Conservation (phyloP, 192 early-diverging fungal genomes). For the Cetraspora pellucida region DNA sequence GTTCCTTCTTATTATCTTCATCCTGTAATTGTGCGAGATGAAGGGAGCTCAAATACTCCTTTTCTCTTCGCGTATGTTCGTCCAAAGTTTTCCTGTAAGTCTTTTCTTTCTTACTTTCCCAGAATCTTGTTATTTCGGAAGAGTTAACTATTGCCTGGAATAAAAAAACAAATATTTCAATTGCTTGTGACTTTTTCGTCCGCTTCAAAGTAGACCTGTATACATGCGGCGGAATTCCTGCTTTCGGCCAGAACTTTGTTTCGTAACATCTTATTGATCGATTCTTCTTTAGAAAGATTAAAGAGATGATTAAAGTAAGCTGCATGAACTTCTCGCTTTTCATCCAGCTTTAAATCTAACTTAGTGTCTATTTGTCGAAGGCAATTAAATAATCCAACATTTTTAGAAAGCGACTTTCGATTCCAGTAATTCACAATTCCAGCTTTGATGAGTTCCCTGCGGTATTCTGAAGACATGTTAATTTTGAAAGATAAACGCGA, state of each 20-base stretch:
- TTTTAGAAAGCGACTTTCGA: constrained; percentile 3
- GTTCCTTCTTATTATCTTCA: not conserved
- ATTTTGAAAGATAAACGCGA: no score
- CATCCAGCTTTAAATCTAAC: not conserved
- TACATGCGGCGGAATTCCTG: not conserved
- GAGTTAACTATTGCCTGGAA: not conserved
- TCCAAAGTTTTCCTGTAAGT: constrained; percentile 10
- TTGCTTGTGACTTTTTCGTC: constrained; percentile 15
- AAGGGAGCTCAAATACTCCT: constrained; percentile 20
- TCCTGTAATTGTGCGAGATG: constrained; percentile 22
- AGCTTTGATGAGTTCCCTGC: not conserved
- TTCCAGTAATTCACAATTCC: not conserved
- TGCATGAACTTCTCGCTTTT: not conserved
- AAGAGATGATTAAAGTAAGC: not conserved
- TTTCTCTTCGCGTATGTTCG: constrained; percentile 17
- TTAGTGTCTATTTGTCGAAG: not conserved
- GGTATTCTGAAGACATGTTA: not conserved
- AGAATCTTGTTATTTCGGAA: constrained; percentile 18
- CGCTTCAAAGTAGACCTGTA: not conserved
- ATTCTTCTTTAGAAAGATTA: not conserved
- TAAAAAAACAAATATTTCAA: not conserved
- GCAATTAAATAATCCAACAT: not conserved
- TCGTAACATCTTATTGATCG: not conserved
- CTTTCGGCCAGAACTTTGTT: not conserved
- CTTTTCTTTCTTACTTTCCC: constrained; percentile 7